phyloP scores from a whole-genome alignment of 371 early-diverging fungal genomes.

The Rhizopus sp. region DNA sequence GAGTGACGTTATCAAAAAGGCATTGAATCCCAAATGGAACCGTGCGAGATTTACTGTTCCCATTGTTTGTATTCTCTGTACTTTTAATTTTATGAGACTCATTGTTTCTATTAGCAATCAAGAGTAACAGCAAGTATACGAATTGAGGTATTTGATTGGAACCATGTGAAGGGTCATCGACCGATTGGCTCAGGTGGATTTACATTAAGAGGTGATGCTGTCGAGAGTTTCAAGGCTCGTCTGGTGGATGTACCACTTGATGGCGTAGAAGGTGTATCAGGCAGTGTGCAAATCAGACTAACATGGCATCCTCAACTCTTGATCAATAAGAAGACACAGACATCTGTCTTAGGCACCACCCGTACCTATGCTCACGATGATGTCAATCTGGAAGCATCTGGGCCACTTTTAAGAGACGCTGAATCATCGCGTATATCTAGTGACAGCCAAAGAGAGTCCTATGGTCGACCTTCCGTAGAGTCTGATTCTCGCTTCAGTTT shows the following conservation, averaged over 20 bases:
- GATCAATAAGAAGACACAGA: slow-evolving; percentile 41
- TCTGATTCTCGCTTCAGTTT: slow-evolving; percentile 1
- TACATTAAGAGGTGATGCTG: slow-evolving; percentile 41
- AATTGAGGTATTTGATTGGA: slow-evolving; percentile 87
- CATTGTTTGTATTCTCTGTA: slow-evolving; percentile 53
- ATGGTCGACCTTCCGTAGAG: slow-evolving; percentile 1
- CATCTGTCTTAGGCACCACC: slow-evolving; percentile 35
- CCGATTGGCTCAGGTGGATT: slow-evolving; percentile 48
- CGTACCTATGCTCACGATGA: slow-evolving; percentile 22
- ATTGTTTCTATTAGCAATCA: slow-evolving; percentile 41
- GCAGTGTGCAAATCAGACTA: slow-evolving; percentile 40
- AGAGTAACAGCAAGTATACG: slow-evolving; percentile 62
- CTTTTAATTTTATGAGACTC: not conserved
- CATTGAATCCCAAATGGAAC: slow-evolving; percentile 77
- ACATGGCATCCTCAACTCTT: slow-evolving; percentile 52
- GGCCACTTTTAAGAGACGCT: slow-evolving; percentile 14
- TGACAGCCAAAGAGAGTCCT: slow-evolving; percentile 3
- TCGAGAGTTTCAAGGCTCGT: slow-evolving; percentile 40
- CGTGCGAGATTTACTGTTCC: slow-evolving; percentile 72
- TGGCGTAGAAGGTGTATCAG: slow-evolving; percentile 45
- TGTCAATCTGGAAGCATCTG: slow-evolving; percentile 24
- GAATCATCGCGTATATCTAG: slow-evolving; percentile 8
- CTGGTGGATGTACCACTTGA: slow-evolving; percentile 45
- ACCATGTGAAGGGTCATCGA: slow-evolving; percentile 63
- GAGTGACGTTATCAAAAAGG: slow-evolving; percentile 78